Percentiles rank a stretch among this genome's conserved stretches.
Evolutionary conservation across 2,329 filamentous ascomycete genomes (phyloP).

Genomic region (Verticillium nubilum): DNA sequence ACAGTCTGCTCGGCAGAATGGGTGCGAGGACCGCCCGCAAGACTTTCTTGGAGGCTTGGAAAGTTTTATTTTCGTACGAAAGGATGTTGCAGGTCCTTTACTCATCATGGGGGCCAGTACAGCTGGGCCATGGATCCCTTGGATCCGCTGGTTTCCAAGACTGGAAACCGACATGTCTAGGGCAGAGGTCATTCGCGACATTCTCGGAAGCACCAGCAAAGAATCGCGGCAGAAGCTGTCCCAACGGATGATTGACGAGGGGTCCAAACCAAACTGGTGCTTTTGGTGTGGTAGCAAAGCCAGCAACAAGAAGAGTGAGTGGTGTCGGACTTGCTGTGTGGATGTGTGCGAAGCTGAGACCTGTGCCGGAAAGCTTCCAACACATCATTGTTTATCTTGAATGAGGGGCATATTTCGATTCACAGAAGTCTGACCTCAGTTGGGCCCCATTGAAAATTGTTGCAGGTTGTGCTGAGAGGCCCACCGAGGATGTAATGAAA

Average conservation of each 20-base stretch:
- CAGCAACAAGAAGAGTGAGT: slow-evolving; percentile 1
- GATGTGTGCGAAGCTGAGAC: slow-evolving; percentile 2
- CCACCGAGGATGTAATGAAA: no score
- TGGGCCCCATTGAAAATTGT: background rate
- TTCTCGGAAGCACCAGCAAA: slow-evolving; percentile 2
- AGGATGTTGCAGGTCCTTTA: slow-evolving; percentile 7
- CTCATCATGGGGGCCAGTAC: slow-evolving; percentile 8
- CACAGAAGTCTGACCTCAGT: background rate
- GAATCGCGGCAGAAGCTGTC: slow-evolving; percentile 3
- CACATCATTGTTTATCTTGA: background rate
- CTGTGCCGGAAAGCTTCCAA: background rate
- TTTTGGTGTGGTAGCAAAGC: slow-evolving; percentile 8
- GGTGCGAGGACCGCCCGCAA: background rate
- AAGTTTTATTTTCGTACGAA: slow-evolving; percentile 6
- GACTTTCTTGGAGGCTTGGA: slow-evolving; percentile 6
- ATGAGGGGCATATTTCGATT: background rate
- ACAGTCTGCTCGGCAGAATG: background rate
- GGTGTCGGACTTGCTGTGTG: slow-evolving; percentile 9
- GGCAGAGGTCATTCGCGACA: background rate
- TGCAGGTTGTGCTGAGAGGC: no score
- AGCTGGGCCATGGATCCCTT: slow-evolving; percentile 7
- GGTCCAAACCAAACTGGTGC: slow-evolving; percentile 6
- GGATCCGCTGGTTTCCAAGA: slow-evolving; percentile 10
- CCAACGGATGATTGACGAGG: background rate
- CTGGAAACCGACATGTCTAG: slow-evolving; percentile 9